Evolutionary conservation across 2,329 filamentous ascomycete species (phyloP).

Genomic region (Fusarium sp.): DNA sequence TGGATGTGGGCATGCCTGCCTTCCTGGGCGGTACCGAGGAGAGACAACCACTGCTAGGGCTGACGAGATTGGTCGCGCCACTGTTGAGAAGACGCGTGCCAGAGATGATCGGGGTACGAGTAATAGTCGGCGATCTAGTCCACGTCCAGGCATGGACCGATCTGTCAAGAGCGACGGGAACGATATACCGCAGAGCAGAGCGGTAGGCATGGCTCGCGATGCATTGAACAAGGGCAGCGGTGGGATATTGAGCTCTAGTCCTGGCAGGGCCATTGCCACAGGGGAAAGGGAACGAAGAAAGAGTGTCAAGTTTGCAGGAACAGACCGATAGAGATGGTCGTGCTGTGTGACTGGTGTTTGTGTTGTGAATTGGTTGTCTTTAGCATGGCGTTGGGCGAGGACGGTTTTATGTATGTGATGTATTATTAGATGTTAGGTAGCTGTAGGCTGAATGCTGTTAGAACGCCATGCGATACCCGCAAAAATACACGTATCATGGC

Average conservation of each 20-base stretch:
- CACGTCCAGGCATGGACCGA: conserved; percentile 44
- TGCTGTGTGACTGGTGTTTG: background rate
- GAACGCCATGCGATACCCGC: conserved; percentile 9
- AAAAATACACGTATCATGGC: background rate
- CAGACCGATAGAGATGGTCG: conserved; percentile 48
- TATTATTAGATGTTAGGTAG: background rate
- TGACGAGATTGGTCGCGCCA: conserved; percentile 67
- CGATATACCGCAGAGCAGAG: conserved; percentile 71
- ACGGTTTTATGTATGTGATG: background rate
- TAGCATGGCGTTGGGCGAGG: conserved; percentile 19
- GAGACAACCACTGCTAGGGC: conserved; percentile 61
- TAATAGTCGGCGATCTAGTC: conserved; percentile 51
- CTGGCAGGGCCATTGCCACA: conserved; percentile 56
- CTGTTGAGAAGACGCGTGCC: conserved; percentile 57
- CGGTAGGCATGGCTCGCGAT: conserved; percentile 73
- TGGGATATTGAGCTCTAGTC: conserved; percentile 66
- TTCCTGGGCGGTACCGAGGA: conserved; percentile 69
- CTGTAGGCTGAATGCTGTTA: background rate
- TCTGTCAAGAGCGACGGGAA: conserved; percentile 62
- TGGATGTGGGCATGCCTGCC: conserved; percentile 74
- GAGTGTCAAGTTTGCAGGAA: conserved; percentile 74
- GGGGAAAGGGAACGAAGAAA: conserved; percentile 70
- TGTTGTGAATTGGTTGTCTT: background rate
- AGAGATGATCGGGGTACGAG: conserved; percentile 47
- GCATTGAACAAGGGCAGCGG: conserved; percentile 58